Conservation (phyloP, 2,329 filamentous ascomycete species). For the Torrubiellomyces zombiae region DNA sequence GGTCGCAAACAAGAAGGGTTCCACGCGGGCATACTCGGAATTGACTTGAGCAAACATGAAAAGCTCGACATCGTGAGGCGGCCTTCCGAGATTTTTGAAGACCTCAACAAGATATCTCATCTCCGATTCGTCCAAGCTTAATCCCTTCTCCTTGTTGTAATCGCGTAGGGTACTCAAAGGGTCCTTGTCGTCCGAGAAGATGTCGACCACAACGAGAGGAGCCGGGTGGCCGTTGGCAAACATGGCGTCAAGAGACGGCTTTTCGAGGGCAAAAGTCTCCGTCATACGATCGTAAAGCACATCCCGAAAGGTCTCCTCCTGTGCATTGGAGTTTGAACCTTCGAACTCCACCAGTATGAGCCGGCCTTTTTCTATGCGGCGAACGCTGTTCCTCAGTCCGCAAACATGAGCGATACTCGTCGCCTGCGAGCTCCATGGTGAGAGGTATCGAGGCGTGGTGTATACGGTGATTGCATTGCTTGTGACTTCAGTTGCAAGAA, state of each 20-base stretch:
- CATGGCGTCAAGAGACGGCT: conserved; percentile 57
- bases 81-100: conserved; percentile 27
- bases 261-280: conserved; percentile 51
- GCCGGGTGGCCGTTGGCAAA: conserved; percentile 52
- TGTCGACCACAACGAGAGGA: conserved; percentile 58
- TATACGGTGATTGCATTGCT: conserved; percentile 46
- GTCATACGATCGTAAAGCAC: conserved; percentile 90
- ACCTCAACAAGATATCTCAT: conserved; percentile 81
- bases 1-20: too few relatives aligned
- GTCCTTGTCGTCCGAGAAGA: conserved; percentile 46
- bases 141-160: conserved; percentile 69
- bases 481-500: conserved; percentile 11
- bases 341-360: conserved; percentile 54
- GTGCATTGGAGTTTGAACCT: conserved; percentile 19
- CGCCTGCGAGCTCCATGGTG: conserved; percentile 94
- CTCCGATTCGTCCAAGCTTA: conserved; percentile 75
- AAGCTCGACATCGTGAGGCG: conserved; percentile 78
- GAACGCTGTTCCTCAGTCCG: conserved; percentile 51
- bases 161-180: conserved; percentile 59
- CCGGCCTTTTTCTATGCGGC: conserved; percentile 76
- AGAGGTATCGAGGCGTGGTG: conserved; percentile 70
- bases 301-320: conserved; percentile 46
- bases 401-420: conserved; percentile 90
- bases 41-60: conserved; percentile 99
- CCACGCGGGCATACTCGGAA: conserved; percentile 55